phyloP scores from a whole-genome alignment of 768 basidiomycete genomes.

The Leccinum barrowsii region DNA sequence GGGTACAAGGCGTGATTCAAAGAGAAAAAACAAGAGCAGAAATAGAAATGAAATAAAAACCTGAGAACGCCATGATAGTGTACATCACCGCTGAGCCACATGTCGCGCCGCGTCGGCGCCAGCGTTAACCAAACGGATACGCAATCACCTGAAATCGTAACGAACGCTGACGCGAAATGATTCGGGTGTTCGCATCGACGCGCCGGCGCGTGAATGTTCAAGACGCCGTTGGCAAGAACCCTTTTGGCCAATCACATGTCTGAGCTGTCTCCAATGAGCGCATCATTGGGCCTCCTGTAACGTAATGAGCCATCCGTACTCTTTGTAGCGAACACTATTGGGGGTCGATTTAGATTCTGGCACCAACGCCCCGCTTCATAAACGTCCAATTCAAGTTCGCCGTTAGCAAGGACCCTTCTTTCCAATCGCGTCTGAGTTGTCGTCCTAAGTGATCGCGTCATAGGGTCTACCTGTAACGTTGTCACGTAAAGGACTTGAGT shows the following conservation, averaged over 20 bases:
- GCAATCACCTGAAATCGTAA: neutral
- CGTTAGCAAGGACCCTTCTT: neutral
- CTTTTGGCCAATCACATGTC: neutral
- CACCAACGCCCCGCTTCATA: neutral
- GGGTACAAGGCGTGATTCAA: neutral
- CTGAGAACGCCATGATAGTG: neutral
- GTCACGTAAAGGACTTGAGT: neutral
- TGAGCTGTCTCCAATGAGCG: neutral
- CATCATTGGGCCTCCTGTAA: neutral
- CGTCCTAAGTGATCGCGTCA: neutral
- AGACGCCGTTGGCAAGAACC: neutral
- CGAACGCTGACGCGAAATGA: neutral
- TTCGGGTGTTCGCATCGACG: neutral
- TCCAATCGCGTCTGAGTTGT: neutral
- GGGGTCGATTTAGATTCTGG: neutral
- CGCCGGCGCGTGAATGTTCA: neutral
- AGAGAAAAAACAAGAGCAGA: neutral
- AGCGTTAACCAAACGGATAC: neutral
- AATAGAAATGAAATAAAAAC: neutral
- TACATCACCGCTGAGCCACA: neutral
- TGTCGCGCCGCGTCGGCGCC: neutral
- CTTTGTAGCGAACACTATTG: neutral
- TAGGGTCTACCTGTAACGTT: neutral
- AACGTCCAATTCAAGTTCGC: neutral
- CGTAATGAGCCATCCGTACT: neutral